Conservation (phyloP, 345 rosid species). For the Populus pruinosa region DNA sequence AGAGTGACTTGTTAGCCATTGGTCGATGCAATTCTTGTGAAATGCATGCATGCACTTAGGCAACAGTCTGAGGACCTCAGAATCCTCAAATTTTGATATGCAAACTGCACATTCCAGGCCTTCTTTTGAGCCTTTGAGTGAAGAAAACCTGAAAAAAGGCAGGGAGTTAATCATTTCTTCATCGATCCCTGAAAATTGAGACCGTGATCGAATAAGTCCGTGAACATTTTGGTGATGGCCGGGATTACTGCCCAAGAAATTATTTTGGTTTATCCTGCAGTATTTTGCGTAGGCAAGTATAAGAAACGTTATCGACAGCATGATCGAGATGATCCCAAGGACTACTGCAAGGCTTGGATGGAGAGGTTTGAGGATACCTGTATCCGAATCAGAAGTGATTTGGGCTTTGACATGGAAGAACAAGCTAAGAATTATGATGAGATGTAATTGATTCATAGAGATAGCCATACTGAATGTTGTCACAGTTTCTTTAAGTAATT, state of each 20-base stretch:
- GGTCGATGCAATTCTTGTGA: conserved; percentile 42
- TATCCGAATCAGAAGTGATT: neutral
- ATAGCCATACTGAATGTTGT: neutral
- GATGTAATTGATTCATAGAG: conserved; percentile 18
- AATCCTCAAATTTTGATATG: conserved; percentile 41
- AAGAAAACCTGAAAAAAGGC: conserved; percentile 44
- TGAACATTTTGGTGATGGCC: conserved; percentile 8
- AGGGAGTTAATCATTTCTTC: conserved; percentile 30
- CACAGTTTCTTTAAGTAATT: neutral
- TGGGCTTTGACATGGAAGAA: conserved; percentile 22
- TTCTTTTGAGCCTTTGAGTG: conserved; percentile 39
- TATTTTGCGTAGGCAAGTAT: conserved; percentile 36
- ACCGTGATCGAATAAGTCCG: neutral
- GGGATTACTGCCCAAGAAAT: neutral
- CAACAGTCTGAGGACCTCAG: conserved; percentile 41
- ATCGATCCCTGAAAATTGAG: conserved; percentile 45
- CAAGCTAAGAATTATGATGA: conserved; percentile 1
- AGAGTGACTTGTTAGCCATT: conserved; percentile 44
- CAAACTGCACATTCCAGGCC: conserved; percentile 49
- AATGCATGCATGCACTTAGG: conserved; percentile 49
- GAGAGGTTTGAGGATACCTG: conserved; percentile 10
- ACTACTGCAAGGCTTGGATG: conserved; percentile 20
- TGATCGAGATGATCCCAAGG: conserved; percentile 25
- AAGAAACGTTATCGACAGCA: conserved; percentile 25
- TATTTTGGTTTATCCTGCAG: conserved; percentile 13